Base-by-base conservation (phyloP, 108 stramenopile genomes). In the Stephanodiscus triporus region DNA sequence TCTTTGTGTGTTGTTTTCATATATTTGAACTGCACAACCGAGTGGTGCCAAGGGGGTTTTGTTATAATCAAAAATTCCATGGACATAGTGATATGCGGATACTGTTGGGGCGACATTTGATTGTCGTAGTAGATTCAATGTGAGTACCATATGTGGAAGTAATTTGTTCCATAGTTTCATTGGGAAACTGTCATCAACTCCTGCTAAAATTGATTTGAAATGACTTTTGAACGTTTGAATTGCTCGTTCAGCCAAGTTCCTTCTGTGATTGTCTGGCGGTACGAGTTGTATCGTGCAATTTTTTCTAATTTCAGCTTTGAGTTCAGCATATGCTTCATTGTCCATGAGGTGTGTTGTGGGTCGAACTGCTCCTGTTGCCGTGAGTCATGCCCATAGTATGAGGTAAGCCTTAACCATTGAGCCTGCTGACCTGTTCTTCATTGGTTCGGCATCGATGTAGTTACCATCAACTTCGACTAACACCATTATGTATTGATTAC, bases 211-310 rank as follows among this genome's bases (percentile, higher is more conserved):
- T 6, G 83, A 62, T 45, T 78, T 71, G 68, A 84, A 80, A 51
- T 84, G 83, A 36, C 75, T 76, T 38, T 75, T 70, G 53, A 76
- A 84, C 10, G 84, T 84, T 24, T 56, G 79, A 9, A 84, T 84
- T 51, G 84, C 84, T 19, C 76, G 63, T 69, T 85, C 71, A 0
- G 84, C 84, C 17, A 76, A 55, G 64, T 85, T 85, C 23, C 65
- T 45, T 32, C 80, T 42, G 55, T 73, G 72, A 30, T 50, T 13
- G 53, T 79, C 74, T 1, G 75, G 53, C 16, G 72, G 70, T 3
- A 49, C 48, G 2, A 49, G 19, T 49, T 49, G n/a, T 2, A 19
- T n/a, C 6, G 19, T 49, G 48, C 48, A 16, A 6, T 49, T 49
- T 19, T 49, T 34, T 2, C 32, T 2, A 2, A 55, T 55, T 19